Evolutionary conservation across 306 rosid genomes (phyloP), one percentile per base, ranked within the genome.

Genomic region (Notholithocarpus densiflorus): DNA sequence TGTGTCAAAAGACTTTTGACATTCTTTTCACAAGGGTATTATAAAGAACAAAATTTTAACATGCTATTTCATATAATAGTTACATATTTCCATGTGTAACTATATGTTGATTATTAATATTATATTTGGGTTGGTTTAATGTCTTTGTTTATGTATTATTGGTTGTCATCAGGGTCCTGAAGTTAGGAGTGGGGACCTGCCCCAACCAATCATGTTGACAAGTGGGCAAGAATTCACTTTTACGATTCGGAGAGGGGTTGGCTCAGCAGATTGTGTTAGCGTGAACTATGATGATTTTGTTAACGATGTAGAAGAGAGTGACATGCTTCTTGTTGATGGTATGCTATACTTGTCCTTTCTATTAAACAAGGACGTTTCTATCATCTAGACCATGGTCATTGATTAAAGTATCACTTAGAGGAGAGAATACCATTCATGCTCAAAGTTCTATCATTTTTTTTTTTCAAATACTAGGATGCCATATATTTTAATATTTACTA

Each of bases 261-360:
- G 98, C 66, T 85, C 97, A 55, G 78, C 90, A 20, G 93, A 93
- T 57, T 86, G 92, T 84, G 97, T 94, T 76, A 92, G 98, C 8
- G 98, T 93, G 75, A 93, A 93, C 91, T 93, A 93, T 68, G 98
- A 93, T 84, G 98, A 94, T 82, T 92, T 92, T 51, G 97, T 92
- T 75, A 94, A 94, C 24, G 98, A 94, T 84, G 94, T 94, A 73
- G 98, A 86, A 88, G 91, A 69, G 23, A 96, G 91, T 57, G 98
- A 94, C 86, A 89, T 89, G 90, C 89, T 94, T 79, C 96, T 94
- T 74, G 98, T 94, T 85, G 98, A 94, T 86, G 97, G 98, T 93
- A 84, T 0, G 79, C 4, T 51, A 23, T 45, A 27, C 59, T 40
- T 29, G 62, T 72, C 13, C 20, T 37, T 68, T 53, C n/a, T 20